Evolutionary conservation across 2,329 filamentous ascomycete genomes (phyloP).

Genomic region (Claviceps quebecensis): DNA sequence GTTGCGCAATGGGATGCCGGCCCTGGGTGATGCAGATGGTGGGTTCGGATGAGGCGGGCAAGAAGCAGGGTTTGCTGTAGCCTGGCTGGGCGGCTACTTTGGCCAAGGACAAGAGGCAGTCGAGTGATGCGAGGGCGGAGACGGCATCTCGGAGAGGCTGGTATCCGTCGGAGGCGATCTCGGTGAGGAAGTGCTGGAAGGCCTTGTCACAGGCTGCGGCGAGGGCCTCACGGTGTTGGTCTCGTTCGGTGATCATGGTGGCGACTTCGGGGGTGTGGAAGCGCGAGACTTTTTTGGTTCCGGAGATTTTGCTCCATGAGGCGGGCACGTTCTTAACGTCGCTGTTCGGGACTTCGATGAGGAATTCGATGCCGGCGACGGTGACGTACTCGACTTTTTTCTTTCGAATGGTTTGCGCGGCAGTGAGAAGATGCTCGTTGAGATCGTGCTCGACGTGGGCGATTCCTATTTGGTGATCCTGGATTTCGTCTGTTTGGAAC

Average conservation of each 20-base stretch:
- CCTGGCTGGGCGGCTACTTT: constrained; percentile 74
- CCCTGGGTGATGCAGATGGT: constrained; percentile 51
- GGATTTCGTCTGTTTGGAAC: constrained; percentile 78
- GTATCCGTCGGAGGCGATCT: constrained; percentile 73
- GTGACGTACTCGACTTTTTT: constrained; percentile 64
- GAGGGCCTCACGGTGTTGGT: constrained; percentile 88
- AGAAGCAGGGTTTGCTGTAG: constrained; percentile 64
- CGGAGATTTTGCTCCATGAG: constrained; percentile 87
- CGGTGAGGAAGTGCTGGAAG: constrained; percentile 55
- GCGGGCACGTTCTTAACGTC: constrained; percentile 80
- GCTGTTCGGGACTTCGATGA: constrained; percentile 78
- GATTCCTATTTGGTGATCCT: constrained; percentile 79
- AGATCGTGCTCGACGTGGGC: constrained; percentile 85
- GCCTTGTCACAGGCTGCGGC: constrained; percentile 82
- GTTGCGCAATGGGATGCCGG: constrained; percentile 92
- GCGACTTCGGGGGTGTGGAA: constrained; percentile 92
- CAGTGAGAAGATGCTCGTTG: constrained; percentile 57
- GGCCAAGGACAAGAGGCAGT: constrained; percentile 79
- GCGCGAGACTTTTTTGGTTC: constrained; percentile 80
- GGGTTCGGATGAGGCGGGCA: constrained; percentile 43
- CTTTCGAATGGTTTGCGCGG: constrained; percentile 58
- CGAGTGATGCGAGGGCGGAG: constrained; percentile 70
- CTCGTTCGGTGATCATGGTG: constrained; percentile 68
- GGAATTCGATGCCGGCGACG: constrained; percentile 81
- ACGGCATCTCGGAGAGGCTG: constrained; percentile 82